Evolutionary conservation across 257 asterid species (phyloP), one percentile per base, ranked within the genome.

Genomic region (Osmanthus fragrans): DNA sequence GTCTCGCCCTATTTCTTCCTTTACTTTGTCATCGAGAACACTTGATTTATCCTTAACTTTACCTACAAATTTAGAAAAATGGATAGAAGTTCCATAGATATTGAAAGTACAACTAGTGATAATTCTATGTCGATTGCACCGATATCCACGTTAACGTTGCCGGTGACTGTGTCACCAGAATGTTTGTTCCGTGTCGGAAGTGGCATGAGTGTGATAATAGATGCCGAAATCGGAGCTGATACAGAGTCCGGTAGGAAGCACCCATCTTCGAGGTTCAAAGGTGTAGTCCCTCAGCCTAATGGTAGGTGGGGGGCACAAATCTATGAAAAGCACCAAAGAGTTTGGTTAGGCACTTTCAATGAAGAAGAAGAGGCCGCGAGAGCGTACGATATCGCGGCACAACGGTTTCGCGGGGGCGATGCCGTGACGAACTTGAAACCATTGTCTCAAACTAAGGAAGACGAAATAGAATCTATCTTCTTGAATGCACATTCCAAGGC

Each of bases 231-330:
- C 70, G 97, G 96, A 9, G 85, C 84, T 0, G 97, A 92, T 40
- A 96, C 69, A 1, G 69, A 63, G 32, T 27, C 98, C 0, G 96
- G 82, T 89, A 97, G 93, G 76, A 92, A 94, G 45, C 94, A 90
- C 10, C 97, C 98, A 0, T 94, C 98, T 0, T 94, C 98, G 5
- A 80, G 90, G 15, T 94, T 90, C 86, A 94, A 94, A 73, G 98
- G 98, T 0, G 97, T 92, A 7, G 98, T 94, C 56, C 98, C 97
- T 0, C 97, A 94, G 89, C 97, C 98, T 0, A 92, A 92, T 56
- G 98, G 97, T 7, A 76, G 98, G 18, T 94, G 98, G 98, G 98
- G 98, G 0, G 97, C 97, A 0, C 97, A 92, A 85, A 94, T 94
- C 72, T 92, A 92, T 74, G 97, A 91, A 67, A 94, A 91, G 72